Base-by-base conservation (phyloP, 2,329 filamentous ascomycete species). In the Colletotrichum camelliae region DNA sequence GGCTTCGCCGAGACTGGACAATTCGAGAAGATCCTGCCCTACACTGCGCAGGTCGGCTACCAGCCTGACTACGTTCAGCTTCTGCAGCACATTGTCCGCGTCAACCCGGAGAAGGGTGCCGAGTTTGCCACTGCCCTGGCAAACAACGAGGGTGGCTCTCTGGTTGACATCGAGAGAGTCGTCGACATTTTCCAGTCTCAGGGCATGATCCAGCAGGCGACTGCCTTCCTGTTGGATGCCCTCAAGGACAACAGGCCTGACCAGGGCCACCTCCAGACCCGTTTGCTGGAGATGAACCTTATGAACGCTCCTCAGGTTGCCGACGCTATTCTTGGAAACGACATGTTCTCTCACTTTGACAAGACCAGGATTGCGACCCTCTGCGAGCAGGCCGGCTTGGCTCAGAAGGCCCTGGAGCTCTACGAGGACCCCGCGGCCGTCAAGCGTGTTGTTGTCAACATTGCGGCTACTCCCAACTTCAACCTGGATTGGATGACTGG, bases 271-370 rank as follows among this genome's bases (percentile, higher is more conserved):
- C 90, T 99, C 52, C 97, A 99, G 86, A 99, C 97, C 27, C 94
- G 97, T 76, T 90, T 99, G 4, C 88, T 99, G 72, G 97, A 99
- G 89, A 98, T 99, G 96, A 99, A 99, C 85, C 87, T 99, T 77
- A 90, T 98, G 86, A 97, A 98, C 80, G 97, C 97, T 2, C 97
- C 97, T 67, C 97, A 98, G 85, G 97, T 99, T 70, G 97, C 97
- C 5, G 97, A 99, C 85, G 97, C 97, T 39, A 99, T 99, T 79
- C 91, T 99, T 55, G 95, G 96, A 79, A 99, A 99, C 81, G 95
- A 98, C 81, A 98, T 99, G 94, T 98, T 99, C 86, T 96, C 96
- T 1, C 93, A 99, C 87, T 99, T 98, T 82, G 97, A 99, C 87
- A 97, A 95, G 88, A 87, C 93, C 61, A 94, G 96, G 78, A 95